Percentiles rank a stretch among this genome's conserved stretches.
Conservation (phyloP, 768 basidiomycete species). For the Lactifluus echinatus region DNA sequence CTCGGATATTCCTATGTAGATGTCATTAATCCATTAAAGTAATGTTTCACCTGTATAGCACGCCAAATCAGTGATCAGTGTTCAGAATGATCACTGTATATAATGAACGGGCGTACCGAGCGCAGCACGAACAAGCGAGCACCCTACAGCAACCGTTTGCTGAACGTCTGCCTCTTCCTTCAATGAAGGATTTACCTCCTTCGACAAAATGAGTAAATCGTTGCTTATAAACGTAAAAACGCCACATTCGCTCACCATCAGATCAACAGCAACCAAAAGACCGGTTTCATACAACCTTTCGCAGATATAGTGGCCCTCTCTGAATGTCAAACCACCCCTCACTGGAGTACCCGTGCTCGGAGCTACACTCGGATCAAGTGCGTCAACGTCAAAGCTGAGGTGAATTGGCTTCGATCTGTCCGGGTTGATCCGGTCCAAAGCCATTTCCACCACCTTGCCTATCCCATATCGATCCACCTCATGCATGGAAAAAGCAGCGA, state of each 20-base stretch:
- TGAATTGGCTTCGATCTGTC: conserved; percentile 80
- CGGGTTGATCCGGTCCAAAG: conserved; percentile 88
- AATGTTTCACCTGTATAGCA: conserved; percentile 23
- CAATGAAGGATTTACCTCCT: conserved; percentile 97
- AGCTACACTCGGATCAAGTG: conserved; percentile 90
- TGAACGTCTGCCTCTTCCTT: conserved; percentile 63
- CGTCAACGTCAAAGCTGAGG: conserved; percentile 94
- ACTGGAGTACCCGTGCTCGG: conserved; percentile 92
- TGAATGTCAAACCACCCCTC: conserved; percentile 90
- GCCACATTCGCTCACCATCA: conserved; percentile 59
- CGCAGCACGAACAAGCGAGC: conserved; percentile 75
- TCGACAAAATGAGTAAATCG: conserved; percentile 7
- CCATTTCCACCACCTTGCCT: conserved; percentile 93
- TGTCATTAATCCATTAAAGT: conserved; percentile 13
- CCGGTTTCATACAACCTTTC: conserved; percentile 92
- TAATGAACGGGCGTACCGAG: conserved; percentile 47
- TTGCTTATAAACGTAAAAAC: background rate
- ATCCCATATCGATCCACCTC: conserved; percentile 76
- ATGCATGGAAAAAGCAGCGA: conserved; percentile 57
- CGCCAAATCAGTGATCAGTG: background rate
- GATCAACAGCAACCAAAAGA: conserved; percentile 80
- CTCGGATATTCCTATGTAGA: background rate
- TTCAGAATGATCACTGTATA: background rate
- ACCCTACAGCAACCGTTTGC: conserved; percentile 87
- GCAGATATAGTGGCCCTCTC: conserved; percentile 98